These are phyloP conservation scores for Athelia psychrophila DNA, from an alignment of 1,284 basidiomycete genomes.

Conservation along the genomic window DNA sequence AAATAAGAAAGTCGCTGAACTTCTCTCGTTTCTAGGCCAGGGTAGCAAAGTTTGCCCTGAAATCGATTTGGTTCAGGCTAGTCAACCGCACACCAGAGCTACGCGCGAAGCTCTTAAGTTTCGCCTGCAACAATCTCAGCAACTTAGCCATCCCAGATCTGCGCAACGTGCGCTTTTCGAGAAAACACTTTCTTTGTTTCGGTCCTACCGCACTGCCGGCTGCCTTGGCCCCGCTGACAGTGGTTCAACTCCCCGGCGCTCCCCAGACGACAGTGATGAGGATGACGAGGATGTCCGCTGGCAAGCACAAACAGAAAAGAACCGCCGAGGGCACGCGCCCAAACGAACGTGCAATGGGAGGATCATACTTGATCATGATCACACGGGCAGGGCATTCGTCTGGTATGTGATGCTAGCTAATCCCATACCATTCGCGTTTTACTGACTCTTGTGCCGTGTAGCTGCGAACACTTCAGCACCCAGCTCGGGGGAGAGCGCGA, in stretches of 20 bases:
- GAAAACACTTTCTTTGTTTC: conserved; percentile 1
- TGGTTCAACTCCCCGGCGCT: too few relatives aligned
- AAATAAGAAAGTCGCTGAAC: too few relatives aligned
- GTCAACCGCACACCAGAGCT: conserved; percentile 8
- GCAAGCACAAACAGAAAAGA: neutral
- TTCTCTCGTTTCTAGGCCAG: conserved; percentile 17
- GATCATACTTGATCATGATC: neutral
- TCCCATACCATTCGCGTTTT: neutral
- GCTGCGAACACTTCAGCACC: conserved; percentile 16
- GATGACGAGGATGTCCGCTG: too few relatives aligned
- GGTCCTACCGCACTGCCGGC: neutral
- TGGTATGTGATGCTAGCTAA: neutral
- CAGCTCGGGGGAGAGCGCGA: conserved; percentile 3
- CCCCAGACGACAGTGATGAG: too few relatives aligned
- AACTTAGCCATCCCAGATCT: conserved; percentile 5
- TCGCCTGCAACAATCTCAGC: conserved; percentile 3
- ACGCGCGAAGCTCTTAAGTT: conserved; percentile 6
- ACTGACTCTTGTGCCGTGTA: conserved; percentile 3
- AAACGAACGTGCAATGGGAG: neutral
- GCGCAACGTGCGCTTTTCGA: conserved; percentile 5
- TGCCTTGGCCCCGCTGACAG: neutral
- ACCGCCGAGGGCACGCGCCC: neutral
- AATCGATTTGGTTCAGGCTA: neutral
- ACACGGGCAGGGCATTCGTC: neutral
- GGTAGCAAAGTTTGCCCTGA: conserved; percentile 16